Percentiles rank a stretch among this genome's conserved stretches.
Evolutionary conservation across 257 asterid species (phyloP).

Genomic region (Sherardia arvensis): DNA sequence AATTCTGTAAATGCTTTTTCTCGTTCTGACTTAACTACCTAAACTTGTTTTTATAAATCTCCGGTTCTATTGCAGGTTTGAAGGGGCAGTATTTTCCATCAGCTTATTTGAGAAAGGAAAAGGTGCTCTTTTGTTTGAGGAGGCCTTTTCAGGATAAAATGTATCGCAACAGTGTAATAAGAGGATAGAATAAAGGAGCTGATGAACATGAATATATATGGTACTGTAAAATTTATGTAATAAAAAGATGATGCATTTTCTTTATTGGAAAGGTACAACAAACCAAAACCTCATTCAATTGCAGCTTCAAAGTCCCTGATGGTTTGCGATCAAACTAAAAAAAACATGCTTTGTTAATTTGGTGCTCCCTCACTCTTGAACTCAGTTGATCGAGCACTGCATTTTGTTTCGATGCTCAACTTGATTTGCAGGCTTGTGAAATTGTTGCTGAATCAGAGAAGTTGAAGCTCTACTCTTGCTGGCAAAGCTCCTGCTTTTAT

Average conservation of each 20-base stretch:
- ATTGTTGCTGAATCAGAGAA: conserved; percentile 18
- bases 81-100: too few species aligned
- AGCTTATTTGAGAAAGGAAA: too few species aligned
- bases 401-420: neutral
- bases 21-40: neutral
- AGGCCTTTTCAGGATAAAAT: too few species aligned
- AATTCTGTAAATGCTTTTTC: neutral
- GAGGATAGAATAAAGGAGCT: neutral
- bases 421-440: conserved; percentile 1
- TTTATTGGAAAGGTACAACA: neutral
- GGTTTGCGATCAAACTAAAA: neutral
- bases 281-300: too few species aligned
- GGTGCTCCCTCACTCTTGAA: neutral
- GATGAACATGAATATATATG: neutral
- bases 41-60: neutral
- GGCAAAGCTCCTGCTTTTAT: conserved; percentile 77
- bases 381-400: neutral
- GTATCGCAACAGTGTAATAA: too few species aligned
- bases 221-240: too few species aligned
- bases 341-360: neutral
- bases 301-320: too few species aligned
- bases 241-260: neutral
- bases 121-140: too few species aligned
- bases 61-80: too few species aligned
- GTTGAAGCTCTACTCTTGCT: conserved; percentile 62